Evolutionary conservation across 768 basidiomycete genomes (phyloP).

Genomic region (Phylloporus scabripes): DNA sequence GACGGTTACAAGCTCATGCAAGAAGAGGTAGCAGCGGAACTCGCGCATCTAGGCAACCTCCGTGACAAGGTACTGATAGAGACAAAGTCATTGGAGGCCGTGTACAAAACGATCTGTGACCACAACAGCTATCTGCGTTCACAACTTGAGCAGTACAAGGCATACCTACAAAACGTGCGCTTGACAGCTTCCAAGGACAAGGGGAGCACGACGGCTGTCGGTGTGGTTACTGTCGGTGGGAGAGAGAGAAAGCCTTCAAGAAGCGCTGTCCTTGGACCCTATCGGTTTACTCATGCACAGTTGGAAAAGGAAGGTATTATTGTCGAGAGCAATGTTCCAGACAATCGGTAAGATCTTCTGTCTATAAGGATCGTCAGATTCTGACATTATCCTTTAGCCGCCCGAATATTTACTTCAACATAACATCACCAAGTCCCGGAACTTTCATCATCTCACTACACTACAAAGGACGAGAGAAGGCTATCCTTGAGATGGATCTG

Average conservation of each 20-base stretch:
- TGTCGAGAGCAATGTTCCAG: constrained; percentile 98
- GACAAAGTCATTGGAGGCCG: constrained; percentile 88
- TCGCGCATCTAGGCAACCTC: constrained; percentile 92
- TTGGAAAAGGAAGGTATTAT: constrained; percentile 99
- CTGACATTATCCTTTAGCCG: constrained; percentile 47
- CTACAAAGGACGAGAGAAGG: constrained; percentile 98
- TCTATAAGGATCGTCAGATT: background rate
- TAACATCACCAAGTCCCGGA: constrained; percentile 95
- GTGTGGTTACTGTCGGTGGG: constrained; percentile 92
- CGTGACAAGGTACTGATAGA: constrained; percentile 93
- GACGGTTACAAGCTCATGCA: constrained; percentile 96
- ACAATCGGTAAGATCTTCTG: constrained; percentile 67
- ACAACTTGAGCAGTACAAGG: constrained; percentile 99
- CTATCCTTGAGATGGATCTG: constrained; percentile 98
- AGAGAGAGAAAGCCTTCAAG: constrained; percentile 94
- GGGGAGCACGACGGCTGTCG: constrained; percentile 81
- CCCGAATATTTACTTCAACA: constrained; percentile 98
- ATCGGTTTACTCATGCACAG: constrained; percentile 96
- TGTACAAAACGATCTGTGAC: constrained; percentile 99
- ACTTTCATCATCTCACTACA: constrained; percentile 99
- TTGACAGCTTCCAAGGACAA: constrained; percentile 85
- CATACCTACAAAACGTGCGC: constrained; percentile 96
- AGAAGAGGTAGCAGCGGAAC: constrained; percentile 93
- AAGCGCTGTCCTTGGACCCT: constrained; percentile 85
- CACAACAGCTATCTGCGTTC: constrained; percentile 96